phyloP scores from a whole-genome alignment of 2,329 filamentous ascomycete genomes.

The Colletotrichum eremochloae region DNA sequence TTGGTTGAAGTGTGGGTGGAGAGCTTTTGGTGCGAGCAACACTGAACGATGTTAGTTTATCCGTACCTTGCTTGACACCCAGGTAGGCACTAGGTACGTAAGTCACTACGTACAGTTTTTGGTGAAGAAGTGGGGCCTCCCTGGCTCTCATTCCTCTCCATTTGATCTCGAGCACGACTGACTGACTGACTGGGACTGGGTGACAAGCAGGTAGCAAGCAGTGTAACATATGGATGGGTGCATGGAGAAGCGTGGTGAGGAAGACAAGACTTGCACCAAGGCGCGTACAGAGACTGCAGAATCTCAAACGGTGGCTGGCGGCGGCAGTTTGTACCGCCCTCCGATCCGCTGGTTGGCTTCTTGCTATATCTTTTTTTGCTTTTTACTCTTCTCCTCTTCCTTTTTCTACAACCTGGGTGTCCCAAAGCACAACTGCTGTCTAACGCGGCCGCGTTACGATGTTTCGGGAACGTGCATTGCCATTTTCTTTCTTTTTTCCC shows the following conservation, averaged over 20 bases:
- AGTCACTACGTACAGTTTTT: background rate
- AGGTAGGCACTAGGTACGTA: background rate
- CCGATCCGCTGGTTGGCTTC: background rate
- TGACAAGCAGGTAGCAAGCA: background rate
- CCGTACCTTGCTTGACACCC: background rate
- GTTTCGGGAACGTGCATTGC: conserved; percentile 6
- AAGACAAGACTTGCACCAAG: background rate
- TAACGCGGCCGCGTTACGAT: background rate
- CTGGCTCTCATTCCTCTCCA: background rate
- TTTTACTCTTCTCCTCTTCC: background rate
- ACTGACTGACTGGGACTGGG: background rate
- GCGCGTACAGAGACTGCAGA: conserved; percentile 6
- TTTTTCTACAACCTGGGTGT: background rate
- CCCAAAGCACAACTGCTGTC: conserved; percentile 2
- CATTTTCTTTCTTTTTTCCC: background rate
- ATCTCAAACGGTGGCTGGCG: conserved; percentile 13
- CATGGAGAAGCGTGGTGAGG: background rate
- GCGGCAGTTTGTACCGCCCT: background rate
- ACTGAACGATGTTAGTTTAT: background rate
- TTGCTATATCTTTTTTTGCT: background rate
- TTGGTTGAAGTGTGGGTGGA: conserved; percentile 7
- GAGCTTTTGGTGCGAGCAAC: background rate
- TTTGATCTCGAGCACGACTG: background rate
- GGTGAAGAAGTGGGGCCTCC: no score
- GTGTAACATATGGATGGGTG: background rate